Percentiles rank a stretch among this genome's conserved stretches.
Conservation (phyloP, 2,329 filamentous ascomycete species). For the Venturia nashicola region DNA sequence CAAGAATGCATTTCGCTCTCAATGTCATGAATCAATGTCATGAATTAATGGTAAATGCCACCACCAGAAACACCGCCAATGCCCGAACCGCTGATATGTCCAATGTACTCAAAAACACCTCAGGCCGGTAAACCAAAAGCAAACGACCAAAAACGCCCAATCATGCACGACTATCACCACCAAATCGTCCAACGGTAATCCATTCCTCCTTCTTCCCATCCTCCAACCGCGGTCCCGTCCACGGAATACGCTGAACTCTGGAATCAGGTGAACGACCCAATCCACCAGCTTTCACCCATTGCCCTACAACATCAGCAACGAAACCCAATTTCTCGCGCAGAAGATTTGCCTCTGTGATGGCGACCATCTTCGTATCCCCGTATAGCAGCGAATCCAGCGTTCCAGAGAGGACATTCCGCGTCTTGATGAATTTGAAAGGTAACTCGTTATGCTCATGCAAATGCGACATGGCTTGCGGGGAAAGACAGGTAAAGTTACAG, state of each 20-base stretch:
- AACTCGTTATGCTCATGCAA: slow-evolving; percentile 49
- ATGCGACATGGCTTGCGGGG: slow-evolving; percentile 55
- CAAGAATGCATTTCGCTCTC: neutral
- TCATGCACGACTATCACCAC: slow-evolving; percentile 24
- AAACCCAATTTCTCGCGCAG: slow-evolving; percentile 65
- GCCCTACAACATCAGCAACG: slow-evolving; percentile 52
- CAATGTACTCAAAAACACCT: neutral
- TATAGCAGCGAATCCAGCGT: slow-evolving; percentile 63
- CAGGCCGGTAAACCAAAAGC: neutral
- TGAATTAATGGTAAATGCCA: neutral
- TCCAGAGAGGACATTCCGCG: slow-evolving; percentile 59
- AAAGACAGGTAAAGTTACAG: slow-evolving; percentile 68
- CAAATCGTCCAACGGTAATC: slow-evolving; percentile 35
- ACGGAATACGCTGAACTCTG: slow-evolving; percentile 25
- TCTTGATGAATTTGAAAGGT: slow-evolving; percentile 55
- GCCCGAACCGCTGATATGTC: too few relatives aligned
- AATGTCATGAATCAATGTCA: too few relatives aligned
- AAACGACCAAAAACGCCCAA: neutral
- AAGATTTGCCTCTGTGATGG: slow-evolving; percentile 57
- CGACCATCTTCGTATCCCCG: slow-evolving; percentile 35
- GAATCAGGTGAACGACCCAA: slow-evolving; percentile 38
- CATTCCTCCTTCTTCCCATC: slow-evolving; percentile 34
- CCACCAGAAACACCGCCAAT: neutral
- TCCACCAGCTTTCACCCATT: slow-evolving; percentile 60
- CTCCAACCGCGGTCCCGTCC: slow-evolving; percentile 31